Evolutionary conservation across 2,329 filamentous ascomycete species (phyloP).

Genomic region (Colletotrichum neosansevieriae): DNA sequence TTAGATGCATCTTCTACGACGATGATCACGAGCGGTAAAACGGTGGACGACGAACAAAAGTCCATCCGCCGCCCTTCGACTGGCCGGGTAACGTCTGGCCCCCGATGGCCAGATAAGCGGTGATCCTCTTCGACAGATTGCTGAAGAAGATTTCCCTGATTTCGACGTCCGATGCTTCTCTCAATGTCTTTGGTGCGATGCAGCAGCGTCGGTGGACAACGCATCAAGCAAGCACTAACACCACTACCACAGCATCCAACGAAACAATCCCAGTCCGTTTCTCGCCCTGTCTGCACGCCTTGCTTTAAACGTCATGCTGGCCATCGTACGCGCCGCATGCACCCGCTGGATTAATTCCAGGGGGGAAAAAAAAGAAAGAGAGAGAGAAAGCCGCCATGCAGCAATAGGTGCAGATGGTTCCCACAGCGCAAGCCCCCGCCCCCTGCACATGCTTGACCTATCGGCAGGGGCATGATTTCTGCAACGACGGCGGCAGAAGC

Average conservation of each 20-base stretch:
- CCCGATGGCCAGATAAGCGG: not conserved
- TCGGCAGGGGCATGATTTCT: conserved; percentile 5
- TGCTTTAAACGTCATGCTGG: conserved; percentile 7
- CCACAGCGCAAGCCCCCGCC: not conserved
- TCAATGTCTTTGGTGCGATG: not conserved
- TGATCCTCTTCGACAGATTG: not conserved
- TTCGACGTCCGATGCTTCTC: not conserved
- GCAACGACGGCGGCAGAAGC: conserved; percentile 14
- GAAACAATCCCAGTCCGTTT: not conserved
- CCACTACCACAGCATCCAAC: conserved; percentile 5
- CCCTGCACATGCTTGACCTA: conserved; percentile 2
- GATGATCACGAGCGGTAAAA: conserved; percentile 25
- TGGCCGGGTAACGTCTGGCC: not conserved
- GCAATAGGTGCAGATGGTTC: conserved; percentile 3
- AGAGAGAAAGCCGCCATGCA: not conserved
- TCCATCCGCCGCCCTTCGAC: not conserved
- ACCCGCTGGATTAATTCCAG: not conserved
- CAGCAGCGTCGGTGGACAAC: conserved; percentile 4
- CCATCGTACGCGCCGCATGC: conserved; percentile 1
- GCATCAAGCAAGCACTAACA: conserved; percentile 17
- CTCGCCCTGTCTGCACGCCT: conserved; percentile 19
- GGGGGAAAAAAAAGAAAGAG: no score
- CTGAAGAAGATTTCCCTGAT: conserved; percentile 18
- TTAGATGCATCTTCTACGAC: not conserved
- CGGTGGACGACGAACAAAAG: not conserved